These are phyloP conservation scores for Arthrobotrys conoides DNA, from an alignment of 2,329 filamentous ascomycete species.

Conservation along the genomic window DNA sequence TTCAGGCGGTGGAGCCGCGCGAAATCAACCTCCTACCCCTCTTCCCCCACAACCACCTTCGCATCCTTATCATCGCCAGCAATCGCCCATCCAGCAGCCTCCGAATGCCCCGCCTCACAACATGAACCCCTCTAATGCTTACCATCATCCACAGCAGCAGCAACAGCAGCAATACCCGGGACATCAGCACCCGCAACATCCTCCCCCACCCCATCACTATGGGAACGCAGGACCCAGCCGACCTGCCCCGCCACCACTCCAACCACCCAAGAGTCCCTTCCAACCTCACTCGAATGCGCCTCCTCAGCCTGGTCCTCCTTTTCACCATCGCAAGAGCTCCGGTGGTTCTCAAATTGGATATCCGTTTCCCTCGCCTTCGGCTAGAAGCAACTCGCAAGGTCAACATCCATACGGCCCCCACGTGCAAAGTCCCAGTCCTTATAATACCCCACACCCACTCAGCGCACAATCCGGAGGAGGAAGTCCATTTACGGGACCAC, in stretches of 20 bases:
- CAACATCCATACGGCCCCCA: slow-evolving; percentile 42
- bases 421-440: slow-evolving; percentile 49
- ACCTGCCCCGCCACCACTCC: slow-evolving; percentile 56
- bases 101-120: slow-evolving; percentile 43
- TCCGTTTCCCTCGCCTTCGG: slow-evolving; percentile 48
- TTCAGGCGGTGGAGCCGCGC: slow-evolving; percentile 59
- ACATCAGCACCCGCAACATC: slow-evolving; percentile 61
- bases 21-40: slow-evolving; percentile 54
- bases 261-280: slow-evolving; percentile 61
- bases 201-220: slow-evolving; percentile 61
- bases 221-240: slow-evolving; percentile 44
- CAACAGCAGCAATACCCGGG: slow-evolving; percentile 55
- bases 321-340: slow-evolving; percentile 56
- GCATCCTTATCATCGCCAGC: slow-evolving; percentile 49
- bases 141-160: slow-evolving; percentile 50
- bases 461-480: slow-evolving; percentile 56
- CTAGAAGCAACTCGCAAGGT: slow-evolving; percentile 48
- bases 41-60: slow-evolving; percentile 40
- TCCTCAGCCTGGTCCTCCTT: slow-evolving; percentile 52
- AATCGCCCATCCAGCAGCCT: slow-evolving; percentile 53
- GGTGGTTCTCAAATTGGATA: slow-evolving; percentile 59
- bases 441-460: slow-evolving; percentile 53
- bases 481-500: slow-evolving; percentile 47
- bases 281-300: slow-evolving; percentile 56
- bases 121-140: slow-evolving; percentile 56